Conservation (phyloP, 2,329 filamentous ascomycete genomes). For the Ambrosiella beaveri region DNA sequence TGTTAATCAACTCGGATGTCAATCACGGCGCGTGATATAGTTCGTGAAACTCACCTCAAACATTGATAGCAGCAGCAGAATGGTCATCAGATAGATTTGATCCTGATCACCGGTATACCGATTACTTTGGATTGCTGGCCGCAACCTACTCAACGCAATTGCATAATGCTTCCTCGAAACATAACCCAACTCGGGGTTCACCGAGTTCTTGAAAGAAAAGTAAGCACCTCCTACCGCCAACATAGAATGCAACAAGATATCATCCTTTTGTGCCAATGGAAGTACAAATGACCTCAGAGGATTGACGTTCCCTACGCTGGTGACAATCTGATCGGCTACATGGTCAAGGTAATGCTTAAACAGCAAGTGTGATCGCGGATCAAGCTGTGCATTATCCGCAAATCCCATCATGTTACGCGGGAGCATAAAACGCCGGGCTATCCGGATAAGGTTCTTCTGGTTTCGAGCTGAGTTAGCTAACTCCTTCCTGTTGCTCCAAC, state of each 20-base stretch:
- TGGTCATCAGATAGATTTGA: slow-evolving; percentile 7
- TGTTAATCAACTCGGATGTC: neutral
- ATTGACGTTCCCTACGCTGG: slow-evolving; percentile 3
- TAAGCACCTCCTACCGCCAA: slow-evolving; percentile 10
- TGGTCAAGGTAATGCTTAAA: slow-evolving; percentile 12
- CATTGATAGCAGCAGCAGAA: slow-evolving; percentile 9
- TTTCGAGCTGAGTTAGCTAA: neutral
- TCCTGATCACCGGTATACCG: slow-evolving; percentile 1
- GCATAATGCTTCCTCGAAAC: slow-evolving; percentile 9
- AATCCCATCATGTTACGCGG: neutral
- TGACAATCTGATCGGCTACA: slow-evolving; percentile 9
- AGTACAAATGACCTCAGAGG: slow-evolving; percentile 5
- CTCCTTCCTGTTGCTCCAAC: neutral
- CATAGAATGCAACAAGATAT: slow-evolving; percentile 11
- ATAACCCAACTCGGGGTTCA: slow-evolving; percentile 2
- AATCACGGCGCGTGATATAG: neutral
- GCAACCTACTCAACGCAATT: slow-evolving; percentile 4
- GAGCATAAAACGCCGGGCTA: neutral
- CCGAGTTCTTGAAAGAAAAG: slow-evolving; percentile 8
- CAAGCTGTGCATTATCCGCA: slow-evolving; percentile 1
- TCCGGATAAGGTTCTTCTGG: neutral
- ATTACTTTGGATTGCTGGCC: slow-evolving; percentile 3
- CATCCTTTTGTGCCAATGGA: slow-evolving; percentile 7
- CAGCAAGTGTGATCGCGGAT: slow-evolving; percentile 10
- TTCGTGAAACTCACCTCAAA: slow-evolving; percentile 10